phyloP scores from a whole-genome alignment of 2,329 filamentous ascomycete genomes.

The Epichloe sp. region DNA sequence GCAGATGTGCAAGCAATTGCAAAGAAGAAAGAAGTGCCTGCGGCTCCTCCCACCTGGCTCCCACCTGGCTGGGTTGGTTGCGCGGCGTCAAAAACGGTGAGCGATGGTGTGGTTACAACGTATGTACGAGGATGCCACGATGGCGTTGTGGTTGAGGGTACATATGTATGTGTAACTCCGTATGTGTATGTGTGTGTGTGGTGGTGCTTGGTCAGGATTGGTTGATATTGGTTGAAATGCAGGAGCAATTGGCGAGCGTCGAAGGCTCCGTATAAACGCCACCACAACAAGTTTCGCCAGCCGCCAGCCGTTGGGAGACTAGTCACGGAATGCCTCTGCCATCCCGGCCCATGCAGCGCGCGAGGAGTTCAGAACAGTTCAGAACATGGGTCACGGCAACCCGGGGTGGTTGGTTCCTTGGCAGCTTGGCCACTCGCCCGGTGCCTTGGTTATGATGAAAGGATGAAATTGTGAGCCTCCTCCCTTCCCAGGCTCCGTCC shows the following conservation, averaged over 20 bases:
- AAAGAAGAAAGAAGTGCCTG: neutral
- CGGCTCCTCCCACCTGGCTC: neutral
- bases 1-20: neutral
- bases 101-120: neutral
- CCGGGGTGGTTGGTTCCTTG: neutral
- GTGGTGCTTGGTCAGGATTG: neutral
- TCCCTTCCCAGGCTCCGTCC: neutral
- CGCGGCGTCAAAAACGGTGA: constrained; percentile 4
- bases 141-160: neutral
- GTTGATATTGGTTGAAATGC: neutral
- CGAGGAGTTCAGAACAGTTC: too few relatives aligned
- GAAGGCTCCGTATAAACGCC: neutral
- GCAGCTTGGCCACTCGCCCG: neutral
- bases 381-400: too few relatives aligned
- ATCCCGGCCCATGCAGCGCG: too few relatives aligned
- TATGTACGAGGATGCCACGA: neutral
- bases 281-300: constrained; percentile 1
- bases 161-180: too few relatives aligned
- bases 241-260: neutral
- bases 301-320: neutral
- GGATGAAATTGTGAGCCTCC: too few relatives aligned
- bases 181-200: neutral
- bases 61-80: constrained; percentile 1
- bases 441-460: neutral
- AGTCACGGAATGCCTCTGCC: neutral